A percentile compares a stretch with the other conserved stretches of the same genome.
phyloP scores from a whole-genome alignment of 2,329 filamentous ascomycete species.

The Fusarium austroafricanum region DNA sequence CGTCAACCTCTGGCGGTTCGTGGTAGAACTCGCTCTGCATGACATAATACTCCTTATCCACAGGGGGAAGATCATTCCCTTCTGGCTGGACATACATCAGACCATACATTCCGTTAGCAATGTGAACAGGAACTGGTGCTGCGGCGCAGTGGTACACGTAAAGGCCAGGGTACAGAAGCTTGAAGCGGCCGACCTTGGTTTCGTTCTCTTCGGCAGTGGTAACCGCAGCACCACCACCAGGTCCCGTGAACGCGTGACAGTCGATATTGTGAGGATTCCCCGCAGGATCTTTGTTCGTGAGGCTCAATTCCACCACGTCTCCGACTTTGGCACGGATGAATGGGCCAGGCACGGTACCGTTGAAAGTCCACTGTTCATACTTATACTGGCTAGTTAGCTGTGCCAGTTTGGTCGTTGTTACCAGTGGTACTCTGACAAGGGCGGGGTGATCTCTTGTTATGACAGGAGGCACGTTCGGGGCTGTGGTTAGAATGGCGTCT shows the following conservation, averaged over 20 bases:
- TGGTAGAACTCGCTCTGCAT: constrained; percentile 36
- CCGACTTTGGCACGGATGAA: constrained; percentile 26
- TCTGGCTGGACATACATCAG: constrained; percentile 29
- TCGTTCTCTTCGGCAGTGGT: constrained; percentile 29
- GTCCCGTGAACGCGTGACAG: constrained; percentile 26
- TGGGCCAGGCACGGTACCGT: constrained; percentile 24
- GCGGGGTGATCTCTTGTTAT: background rate
- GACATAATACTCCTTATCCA: constrained; percentile 31
- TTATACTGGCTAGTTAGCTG: constrained; percentile 29
- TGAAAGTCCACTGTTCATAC: constrained; percentile 32
- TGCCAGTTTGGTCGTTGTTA: constrained; percentile 17
- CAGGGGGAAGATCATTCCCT: constrained; percentile 1
- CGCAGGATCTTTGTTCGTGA: constrained; percentile 12
- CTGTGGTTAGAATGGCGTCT: background rate
- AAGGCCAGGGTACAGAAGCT: constrained; percentile 24
- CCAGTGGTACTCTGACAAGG: background rate
- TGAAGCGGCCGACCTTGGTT: constrained; percentile 25
- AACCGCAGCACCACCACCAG: constrained; percentile 25
- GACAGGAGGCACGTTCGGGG: background rate
- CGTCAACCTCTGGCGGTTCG: constrained; percentile 24
- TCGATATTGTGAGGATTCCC: constrained; percentile 26
- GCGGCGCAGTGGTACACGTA: constrained; percentile 18
- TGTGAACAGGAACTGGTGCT: background rate
- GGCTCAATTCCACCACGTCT: constrained; percentile 19
- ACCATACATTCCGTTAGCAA: constrained; percentile 1